Percentiles rank a stretch among this genome's conserved stretches.
Evolutionary conservation across 1,284 basidiomycete genomes (phyloP).

Genomic region (Puccinia brachypodii): DNA sequence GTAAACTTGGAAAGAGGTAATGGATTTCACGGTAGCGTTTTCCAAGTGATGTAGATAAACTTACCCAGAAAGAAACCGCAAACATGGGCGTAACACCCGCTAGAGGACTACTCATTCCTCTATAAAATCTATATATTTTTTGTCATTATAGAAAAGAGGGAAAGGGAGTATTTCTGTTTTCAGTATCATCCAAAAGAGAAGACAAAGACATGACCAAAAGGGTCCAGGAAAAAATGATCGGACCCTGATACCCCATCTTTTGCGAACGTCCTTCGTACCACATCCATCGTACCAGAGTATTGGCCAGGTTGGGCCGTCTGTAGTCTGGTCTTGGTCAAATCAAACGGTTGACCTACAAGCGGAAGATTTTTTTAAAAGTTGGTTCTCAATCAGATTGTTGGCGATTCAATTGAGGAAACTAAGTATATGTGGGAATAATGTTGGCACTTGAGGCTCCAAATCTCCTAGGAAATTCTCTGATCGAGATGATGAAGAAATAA

Average conservation of each 20-base stretch:
- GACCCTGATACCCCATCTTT: slow-evolving; percentile 87
- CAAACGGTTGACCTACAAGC: slow-evolving; percentile 84
- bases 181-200: background rate
- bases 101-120: slow-evolving; percentile 93
- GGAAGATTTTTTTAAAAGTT: background rate
- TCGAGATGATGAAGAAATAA: background rate
- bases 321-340: slow-evolving; percentile 74
- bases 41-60: background rate
- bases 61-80: slow-evolving; percentile 88
- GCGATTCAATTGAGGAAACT: background rate
- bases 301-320: slow-evolving; percentile 88
- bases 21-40: too few relatives aligned
- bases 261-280: slow-evolving; percentile 83
- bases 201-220: background rate
- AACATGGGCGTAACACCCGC: slow-evolving; percentile 98
- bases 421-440: background rate
- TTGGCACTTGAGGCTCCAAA: background rate
- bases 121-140: slow-evolving; percentile 72
- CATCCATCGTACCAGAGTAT: slow-evolving; percentile 91
- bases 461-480: background rate
- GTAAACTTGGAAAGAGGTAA: background rate
- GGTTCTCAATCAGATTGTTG: slow-evolving; percentile 5
- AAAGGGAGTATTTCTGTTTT: background rate
- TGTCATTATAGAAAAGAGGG: background rate
- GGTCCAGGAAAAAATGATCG: slow-evolving; percentile 52